phyloP scores from a whole-genome alignment of 148 eudicot species.

The Cornus controversa region DNA sequence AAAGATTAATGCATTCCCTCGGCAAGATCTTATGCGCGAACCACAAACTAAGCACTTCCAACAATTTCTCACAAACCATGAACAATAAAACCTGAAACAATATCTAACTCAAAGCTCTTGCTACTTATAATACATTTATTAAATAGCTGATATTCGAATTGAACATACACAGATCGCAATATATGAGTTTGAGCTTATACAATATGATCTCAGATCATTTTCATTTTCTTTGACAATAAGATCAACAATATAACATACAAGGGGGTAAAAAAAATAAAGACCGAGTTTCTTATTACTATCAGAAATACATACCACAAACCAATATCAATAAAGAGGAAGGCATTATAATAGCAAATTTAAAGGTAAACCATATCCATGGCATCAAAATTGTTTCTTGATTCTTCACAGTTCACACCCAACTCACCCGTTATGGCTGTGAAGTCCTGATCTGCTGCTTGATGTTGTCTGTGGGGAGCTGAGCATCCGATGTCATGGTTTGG shows the following conservation, averaged over 20 bases:
- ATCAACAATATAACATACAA: constrained; percentile 27
- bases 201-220: constrained; percentile 34
- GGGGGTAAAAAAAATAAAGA: neutral
- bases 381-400: constrained; percentile 57
- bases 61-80: neutral
- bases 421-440: constrained; percentile 45
- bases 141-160: constrained; percentile 10
- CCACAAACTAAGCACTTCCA: neutral
- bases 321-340: constrained; percentile 35
- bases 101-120: neutral
- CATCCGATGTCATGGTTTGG: constrained; percentile 48
- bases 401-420: constrained; percentile 22
- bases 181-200: constrained; percentile 36
- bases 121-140: constrained; percentile 14
- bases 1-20: neutral
- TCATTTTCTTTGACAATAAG: constrained; percentile 26
- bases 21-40: neutral
- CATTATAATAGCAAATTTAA: constrained; percentile 29
- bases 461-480: constrained; percentile 54
- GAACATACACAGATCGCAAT: constrained; percentile 22
- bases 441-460: constrained; percentile 50
- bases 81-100: neutral
- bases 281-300: constrained; percentile 43
- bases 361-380: constrained; percentile 33
- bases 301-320: constrained; percentile 65